A percentile compares a stretch with the other conserved stretches of the same genome.
phyloP scores from a whole-genome alignment of 169 alveolate species.

The Plasmodium fragile region DNA sequence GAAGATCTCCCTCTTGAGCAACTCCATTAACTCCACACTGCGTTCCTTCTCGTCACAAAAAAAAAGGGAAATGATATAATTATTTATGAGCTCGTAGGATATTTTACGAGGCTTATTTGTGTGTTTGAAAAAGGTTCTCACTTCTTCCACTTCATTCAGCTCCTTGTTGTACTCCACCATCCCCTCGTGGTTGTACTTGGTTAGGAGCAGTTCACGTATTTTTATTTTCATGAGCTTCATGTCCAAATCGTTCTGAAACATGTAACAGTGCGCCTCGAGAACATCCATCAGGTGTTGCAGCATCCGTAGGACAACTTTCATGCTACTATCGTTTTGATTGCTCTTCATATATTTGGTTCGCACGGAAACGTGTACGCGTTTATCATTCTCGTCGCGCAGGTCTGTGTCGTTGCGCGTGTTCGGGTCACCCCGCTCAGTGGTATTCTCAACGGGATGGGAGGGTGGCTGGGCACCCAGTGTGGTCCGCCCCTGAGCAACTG shows the following conservation, averaged over 20 bases:
- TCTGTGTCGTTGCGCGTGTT: background rate
- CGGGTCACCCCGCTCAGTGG: background rate
- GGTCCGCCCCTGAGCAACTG: background rate
- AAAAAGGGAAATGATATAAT: constrained; percentile 51
- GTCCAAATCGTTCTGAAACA: constrained; percentile 35
- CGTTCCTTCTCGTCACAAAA: constrained; percentile 34
- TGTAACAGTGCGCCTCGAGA: background rate
- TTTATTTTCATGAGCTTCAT: constrained; percentile 30
- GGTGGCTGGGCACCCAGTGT: background rate
- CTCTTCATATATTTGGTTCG: constrained; percentile 39
- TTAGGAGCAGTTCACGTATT: constrained; percentile 63
- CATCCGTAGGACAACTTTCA: background rate
- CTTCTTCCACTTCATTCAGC: background rate
- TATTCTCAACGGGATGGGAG: background rate
- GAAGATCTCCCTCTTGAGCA: constrained; percentile 40
- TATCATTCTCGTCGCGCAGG: background rate
- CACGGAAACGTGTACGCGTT: background rate
- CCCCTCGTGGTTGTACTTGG: constrained; percentile 45
- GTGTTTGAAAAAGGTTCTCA: constrained; percentile 18
- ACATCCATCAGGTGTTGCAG: constrained; percentile 17
- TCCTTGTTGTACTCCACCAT: constrained; percentile 14
- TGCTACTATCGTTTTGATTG: background rate
- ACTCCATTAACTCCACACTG: constrained; percentile 20
- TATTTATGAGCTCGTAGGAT: constrained; percentile 57
- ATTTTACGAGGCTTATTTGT: constrained; percentile 13